These are phyloP conservation scores for Thalia dealbata DNA, from an alignment of 176 grass and related monocot species.

Conservation along the genomic window DNA sequence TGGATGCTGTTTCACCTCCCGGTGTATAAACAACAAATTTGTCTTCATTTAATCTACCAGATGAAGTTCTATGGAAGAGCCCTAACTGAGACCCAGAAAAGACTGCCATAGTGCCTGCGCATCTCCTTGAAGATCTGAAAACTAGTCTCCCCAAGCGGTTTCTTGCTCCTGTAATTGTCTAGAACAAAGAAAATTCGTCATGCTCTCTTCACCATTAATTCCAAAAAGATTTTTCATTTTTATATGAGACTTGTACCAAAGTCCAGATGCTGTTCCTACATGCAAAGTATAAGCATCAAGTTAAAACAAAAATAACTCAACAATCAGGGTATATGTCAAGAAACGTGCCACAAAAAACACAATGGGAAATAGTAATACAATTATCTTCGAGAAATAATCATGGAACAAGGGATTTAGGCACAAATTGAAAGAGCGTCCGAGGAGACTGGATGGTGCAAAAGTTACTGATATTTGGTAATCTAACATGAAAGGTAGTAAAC, in stretches of 20 bases:
- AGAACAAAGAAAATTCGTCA: background rate
- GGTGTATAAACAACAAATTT: conserved; percentile 29
- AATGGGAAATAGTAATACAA: background rate
- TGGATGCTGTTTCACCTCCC: conserved; percentile 38
- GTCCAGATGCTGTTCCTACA: background rate
- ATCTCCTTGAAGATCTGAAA: conserved; percentile 30
- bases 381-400: background rate
- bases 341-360: too few relatives aligned
- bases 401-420: background rate
- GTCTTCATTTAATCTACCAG: conserved; percentile 20
- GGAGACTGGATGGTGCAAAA: background rate
- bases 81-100: conserved; percentile 28
- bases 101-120: conserved; percentile 20
- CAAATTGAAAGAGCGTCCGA: background rate
- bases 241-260: too few relatives aligned
- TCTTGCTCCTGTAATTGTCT: background rate
- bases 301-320: background rate
- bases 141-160: background rate
- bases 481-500: background rate
- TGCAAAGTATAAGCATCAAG: background rate
- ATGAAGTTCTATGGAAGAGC: conserved; percentile 36
- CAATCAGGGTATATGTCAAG: background rate
- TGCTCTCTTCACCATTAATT: background rate
- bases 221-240: background rate
- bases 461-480: background rate